Evolutionary conservation across 1,284 basidiomycete species (phyloP).

Genomic region (Ceratobasidium sp.): DNA sequence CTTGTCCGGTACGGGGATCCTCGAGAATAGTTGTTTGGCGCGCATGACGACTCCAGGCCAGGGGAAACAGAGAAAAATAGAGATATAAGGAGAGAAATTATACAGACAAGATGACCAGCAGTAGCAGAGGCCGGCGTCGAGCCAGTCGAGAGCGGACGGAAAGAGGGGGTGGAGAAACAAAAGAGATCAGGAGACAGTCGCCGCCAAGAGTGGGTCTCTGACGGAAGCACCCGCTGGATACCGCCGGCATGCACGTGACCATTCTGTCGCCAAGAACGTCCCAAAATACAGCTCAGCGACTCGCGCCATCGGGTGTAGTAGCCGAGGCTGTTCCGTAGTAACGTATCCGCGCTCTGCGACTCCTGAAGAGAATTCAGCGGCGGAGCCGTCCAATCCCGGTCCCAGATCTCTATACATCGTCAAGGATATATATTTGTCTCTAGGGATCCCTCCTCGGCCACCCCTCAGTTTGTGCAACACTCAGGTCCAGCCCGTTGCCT

Average conservation of each 20-base stretch:
- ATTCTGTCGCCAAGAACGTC: slow-evolving; percentile 23
- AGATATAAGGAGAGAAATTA: slow-evolving; percentile 2
- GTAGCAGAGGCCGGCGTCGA: slow-evolving; percentile 22
- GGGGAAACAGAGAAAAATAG: neutral
- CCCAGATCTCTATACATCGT: no score
- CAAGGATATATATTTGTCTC: no score
- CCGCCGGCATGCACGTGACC: slow-evolving; percentile 23
- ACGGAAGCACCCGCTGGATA: neutral
- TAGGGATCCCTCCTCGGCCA: no score
- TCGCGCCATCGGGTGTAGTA: no score
- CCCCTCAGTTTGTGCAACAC: no score
- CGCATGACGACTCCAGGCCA: slow-evolving; percentile 24
- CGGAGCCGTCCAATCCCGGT: no score
- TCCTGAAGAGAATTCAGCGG: no score
- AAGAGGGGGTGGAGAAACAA: neutral
- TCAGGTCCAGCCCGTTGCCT: no score
- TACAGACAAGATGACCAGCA: slow-evolving; percentile 7
- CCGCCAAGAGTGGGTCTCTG: slow-evolving; percentile 19
- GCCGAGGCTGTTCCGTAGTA: no score
- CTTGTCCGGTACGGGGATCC: slow-evolving; percentile 39
- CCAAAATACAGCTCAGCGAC: slow-evolving; percentile 11
- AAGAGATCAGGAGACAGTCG: neutral
- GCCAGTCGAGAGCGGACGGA: slow-evolving; percentile 1
- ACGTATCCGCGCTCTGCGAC: no score
- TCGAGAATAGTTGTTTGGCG: slow-evolving; percentile 40